Conservation (phyloP, 2,329 filamentous ascomycete genomes). For the Fusarium sp. region DNA sequence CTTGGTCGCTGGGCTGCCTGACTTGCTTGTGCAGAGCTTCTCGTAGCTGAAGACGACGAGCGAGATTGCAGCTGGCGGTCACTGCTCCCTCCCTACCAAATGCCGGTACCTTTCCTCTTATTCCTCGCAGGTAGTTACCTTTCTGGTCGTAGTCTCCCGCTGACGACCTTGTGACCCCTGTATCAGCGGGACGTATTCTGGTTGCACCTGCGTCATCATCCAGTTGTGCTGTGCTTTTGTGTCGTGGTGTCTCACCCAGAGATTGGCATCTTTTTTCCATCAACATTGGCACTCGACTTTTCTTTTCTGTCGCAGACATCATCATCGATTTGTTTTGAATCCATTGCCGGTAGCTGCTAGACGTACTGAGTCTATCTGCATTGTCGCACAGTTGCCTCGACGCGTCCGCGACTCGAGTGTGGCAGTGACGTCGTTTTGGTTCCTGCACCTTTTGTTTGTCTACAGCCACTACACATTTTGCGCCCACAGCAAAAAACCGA, state of each 20-base stretch:
- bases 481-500: constrained; percentile 6
- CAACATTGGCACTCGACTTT: constrained; percentile 4
- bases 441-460: constrained; percentile 1
- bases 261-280: constrained; percentile 7
- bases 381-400: neutral
- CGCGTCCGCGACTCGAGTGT: neutral
- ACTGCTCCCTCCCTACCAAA: neutral
- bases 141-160: constrained; percentile 7
- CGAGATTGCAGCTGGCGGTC: constrained; percentile 13
- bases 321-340: neutral
- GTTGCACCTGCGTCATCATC: constrained; percentile 42
- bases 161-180: constrained; percentile 23
- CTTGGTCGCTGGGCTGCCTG: constrained; percentile 11
- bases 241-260: constrained; percentile 28
- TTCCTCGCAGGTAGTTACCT: constrained; percentile 2
- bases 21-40: constrained; percentile 18
- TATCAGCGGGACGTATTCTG: constrained; percentile 6
- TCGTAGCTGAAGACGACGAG: neutral
- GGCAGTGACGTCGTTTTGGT: constrained; percentile 20
- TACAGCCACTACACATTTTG: constrained; percentile 17
- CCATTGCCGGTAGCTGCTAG: neutral
- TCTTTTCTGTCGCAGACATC: constrained; percentile 12
- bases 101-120: neutral
- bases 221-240: constrained; percentile 21
- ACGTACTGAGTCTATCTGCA: neutral